phyloP scores from a whole-genome alignment of 2,329 filamentous ascomycete species.

The Neophaeococcomyces mojaviensis region DNA sequence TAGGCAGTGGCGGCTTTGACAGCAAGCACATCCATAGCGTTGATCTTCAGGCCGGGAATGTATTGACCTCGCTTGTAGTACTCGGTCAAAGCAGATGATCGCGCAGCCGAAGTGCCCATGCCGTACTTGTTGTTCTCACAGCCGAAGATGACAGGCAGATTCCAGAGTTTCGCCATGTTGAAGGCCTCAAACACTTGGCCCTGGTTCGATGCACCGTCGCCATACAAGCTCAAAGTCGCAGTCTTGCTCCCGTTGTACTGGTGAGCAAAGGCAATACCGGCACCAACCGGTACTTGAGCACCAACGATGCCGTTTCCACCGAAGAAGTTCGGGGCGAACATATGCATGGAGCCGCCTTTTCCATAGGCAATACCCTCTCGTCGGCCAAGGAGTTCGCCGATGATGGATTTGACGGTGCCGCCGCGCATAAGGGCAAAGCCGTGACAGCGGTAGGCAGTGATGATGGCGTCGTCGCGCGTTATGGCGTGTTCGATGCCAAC shows the following conservation, averaged over 20 bases:
- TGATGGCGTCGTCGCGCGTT: conserved; percentile 82
- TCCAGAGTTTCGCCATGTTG: conserved; percentile 99
- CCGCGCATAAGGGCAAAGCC: conserved; percentile 97
- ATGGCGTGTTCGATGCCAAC: conserved; percentile 96
- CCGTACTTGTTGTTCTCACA: conserved; percentile 99
- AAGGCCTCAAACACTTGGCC: conserved; percentile 99
- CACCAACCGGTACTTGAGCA: conserved; percentile 94
- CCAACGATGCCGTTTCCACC: conserved; percentile 98
- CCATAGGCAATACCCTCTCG: conserved; percentile 96
- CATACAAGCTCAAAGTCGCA: conserved; percentile 83
- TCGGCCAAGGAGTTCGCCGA: conserved; percentile 89
- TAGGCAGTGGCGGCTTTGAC: conserved; percentile 95
- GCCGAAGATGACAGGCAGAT: conserved; percentile 87
- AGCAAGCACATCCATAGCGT: conserved; percentile 97
- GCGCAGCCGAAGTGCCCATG: conserved; percentile 94
- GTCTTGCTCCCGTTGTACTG: conserved; percentile 86
- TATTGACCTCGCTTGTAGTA: conserved; percentile 99
- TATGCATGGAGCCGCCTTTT: conserved; percentile 99
- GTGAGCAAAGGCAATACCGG: conserved; percentile 93
- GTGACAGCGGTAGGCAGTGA: conserved; percentile 98
- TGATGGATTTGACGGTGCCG: conserved; percentile 80
- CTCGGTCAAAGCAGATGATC: conserved; percentile 91
- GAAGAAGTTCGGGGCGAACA: conserved; percentile 97
- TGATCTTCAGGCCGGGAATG: conserved; percentile 98
- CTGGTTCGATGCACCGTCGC: conserved; percentile 98